phyloP scores from a whole-genome alignment of 495 filamentous ascomycete species.

The Margaritispora aquatica region DNA sequence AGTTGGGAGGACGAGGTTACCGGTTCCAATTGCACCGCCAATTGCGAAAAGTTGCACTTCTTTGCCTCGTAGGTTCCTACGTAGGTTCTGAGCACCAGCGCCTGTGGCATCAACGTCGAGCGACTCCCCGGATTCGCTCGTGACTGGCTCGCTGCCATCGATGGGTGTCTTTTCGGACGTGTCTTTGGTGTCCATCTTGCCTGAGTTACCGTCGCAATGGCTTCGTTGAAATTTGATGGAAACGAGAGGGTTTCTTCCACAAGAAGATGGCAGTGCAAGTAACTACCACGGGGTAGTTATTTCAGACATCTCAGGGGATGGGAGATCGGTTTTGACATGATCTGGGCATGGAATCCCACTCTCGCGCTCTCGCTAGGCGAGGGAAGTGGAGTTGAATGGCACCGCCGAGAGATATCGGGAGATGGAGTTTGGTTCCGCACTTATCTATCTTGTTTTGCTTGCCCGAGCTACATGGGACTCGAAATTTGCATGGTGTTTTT shows the following conservation, averaged over 20 bases:
- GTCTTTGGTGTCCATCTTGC: neutral
- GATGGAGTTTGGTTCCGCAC: no score
- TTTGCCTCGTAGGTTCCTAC: neutral
- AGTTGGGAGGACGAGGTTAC: constrained; percentile 21
- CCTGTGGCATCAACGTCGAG: constrained; percentile 8
- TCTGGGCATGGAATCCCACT: neutral
- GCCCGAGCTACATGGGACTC: no score
- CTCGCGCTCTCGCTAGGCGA: neutral
- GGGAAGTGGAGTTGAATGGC: no score
- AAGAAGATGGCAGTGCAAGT: neutral
- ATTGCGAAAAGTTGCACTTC: constrained; percentile 6
- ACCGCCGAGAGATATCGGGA: no score
- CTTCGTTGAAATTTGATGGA: neutral
- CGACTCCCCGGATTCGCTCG: neutral
- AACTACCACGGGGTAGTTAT: neutral
- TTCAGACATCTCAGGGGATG: neutral
- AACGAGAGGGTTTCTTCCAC: neutral
- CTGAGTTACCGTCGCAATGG: neutral
- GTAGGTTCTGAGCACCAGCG: constrained; percentile 28
- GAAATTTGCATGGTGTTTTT: no score
- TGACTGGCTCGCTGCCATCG: neutral
- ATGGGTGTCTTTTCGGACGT: neutral
- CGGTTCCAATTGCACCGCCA: constrained; percentile 11
- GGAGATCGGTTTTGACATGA: neutral
- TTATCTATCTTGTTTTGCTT: no score